Evolutionary conservation across 2,329 filamentous ascomycete species (phyloP), one percentile per base, ranked within the genome.

Genomic region (Raffaelea ambrosiae): DNA sequence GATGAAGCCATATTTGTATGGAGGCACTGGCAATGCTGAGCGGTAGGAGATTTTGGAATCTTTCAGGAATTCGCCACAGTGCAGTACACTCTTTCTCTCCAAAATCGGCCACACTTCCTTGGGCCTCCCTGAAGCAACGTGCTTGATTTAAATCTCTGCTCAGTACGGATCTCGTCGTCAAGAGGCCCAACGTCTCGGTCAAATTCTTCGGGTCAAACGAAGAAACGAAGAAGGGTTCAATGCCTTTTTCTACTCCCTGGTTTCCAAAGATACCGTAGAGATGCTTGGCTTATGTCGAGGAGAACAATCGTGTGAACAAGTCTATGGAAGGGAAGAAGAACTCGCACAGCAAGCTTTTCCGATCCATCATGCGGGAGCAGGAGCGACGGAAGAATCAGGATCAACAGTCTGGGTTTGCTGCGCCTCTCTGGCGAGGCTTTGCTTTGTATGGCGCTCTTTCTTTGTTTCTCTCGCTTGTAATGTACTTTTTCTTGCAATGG

Each of bases 101-200:
- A 97, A 97, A 67, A 97, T 98, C 59, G 93, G 93, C 39, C 93
- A 97, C 62, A 98, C 93, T 0, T 97, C 91, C n/a, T 80, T 98
- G 10, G 93, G 97, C 68, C 70, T 98, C 20, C 93, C 93, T 0
- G 93, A 97, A 68, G 93, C 93, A 0, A 98, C 93, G 0, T 96
- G 90, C 59, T 74, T 98, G 4, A 97, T 97, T 51, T 93, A 97
- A 59, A 95, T 98, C 43, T 96, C 91, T 0, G 95, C 91, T 0
- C 93, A 98, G 62, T 98, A 96, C 59, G 93, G 93, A 53, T 97
- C 91, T 10, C 88, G 93, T 57, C 84, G 93, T 69, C 93, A 97
- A 65, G 93, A 98, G 69, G 93, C 93, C 0, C 93, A 97, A 63
- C 82, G 93, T 2, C 74, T 97, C 0, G 93, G 93, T 3, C 84